These are phyloP conservation scores for Sugiyamaella castrensis DNA, from an alignment of 1,139 yeast species.

Conservation along the genomic window DNA sequence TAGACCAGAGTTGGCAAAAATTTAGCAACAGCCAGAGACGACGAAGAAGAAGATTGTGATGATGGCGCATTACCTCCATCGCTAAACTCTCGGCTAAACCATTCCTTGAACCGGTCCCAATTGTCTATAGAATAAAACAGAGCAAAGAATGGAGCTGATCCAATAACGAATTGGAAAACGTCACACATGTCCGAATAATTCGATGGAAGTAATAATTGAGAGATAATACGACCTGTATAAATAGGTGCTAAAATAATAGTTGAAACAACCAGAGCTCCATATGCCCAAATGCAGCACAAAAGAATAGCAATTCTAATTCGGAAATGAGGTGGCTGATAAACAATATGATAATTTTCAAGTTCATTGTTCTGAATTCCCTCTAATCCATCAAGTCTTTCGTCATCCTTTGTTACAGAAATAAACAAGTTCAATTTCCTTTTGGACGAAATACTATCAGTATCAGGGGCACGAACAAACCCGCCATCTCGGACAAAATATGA, in stretches of 20 bases:
- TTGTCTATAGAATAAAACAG: constrained; percentile 17
- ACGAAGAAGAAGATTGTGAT: constrained; percentile 1
- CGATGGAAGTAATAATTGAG: constrained; percentile 6
- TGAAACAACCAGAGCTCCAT: constrained; percentile 51
- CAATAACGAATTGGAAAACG: constrained; percentile 19
- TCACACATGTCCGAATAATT: constrained; percentile 11
- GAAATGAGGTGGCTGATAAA: constrained; percentile 83
- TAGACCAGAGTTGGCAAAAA: background rate
- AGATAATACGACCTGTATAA: constrained; percentile 30
- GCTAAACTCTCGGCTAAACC: constrained; percentile 5
- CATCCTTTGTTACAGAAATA: constrained; percentile 79
- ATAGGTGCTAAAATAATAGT: constrained; percentile 33
- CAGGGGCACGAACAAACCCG: constrained; percentile 79
- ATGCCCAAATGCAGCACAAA: constrained; percentile 64
- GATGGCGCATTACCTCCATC: background rate
- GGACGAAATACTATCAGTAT: constrained; percentile 64
- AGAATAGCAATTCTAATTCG: constrained; percentile 55
- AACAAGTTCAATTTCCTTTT: constrained; percentile 63
- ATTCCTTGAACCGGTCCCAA: constrained; percentile 14
- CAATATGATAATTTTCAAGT: constrained; percentile 66
- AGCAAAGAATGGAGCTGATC: constrained; percentile 21
- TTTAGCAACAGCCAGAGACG: background rate
- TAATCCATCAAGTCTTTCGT: constrained; percentile 54
- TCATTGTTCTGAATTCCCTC: constrained; percentile 39
- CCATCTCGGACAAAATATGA: constrained; percentile 59